Conservation (phyloP, 2,329 filamentous ascomycete genomes). For the Ceratocystis destructans region DNA sequence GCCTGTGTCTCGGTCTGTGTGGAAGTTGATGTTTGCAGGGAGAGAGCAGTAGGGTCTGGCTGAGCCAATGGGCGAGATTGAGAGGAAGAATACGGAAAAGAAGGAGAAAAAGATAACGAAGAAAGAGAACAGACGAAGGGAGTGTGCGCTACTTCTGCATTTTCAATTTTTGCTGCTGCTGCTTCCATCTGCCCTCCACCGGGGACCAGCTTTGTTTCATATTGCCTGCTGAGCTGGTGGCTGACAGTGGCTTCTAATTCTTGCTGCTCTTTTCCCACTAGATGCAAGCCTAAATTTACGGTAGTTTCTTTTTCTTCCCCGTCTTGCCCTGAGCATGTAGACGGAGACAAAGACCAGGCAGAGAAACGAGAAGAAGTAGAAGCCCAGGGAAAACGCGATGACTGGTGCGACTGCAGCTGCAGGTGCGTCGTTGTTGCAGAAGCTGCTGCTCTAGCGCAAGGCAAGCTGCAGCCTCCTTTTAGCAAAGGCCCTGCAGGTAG, state of each 20-base stretch:
- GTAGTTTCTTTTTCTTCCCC: not conserved
- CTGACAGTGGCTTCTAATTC: not conserved
- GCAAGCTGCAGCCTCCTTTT: slow-evolving; percentile 1
- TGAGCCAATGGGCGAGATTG: not conserved
- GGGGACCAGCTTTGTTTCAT: slow-evolving; percentile 6
- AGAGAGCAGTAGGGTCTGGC: not conserved
- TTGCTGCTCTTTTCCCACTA: not conserved
- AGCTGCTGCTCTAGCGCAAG: slow-evolving; percentile 4
- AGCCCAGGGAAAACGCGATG: slow-evolving; percentile 2
- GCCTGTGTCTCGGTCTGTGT: slow-evolving; percentile 13
- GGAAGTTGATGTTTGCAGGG: not conserved
- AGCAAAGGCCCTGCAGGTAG: not conserved
- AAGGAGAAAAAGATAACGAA: not conserved
- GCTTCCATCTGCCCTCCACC: not conserved
- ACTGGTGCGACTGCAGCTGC: slow-evolving; percentile 4
- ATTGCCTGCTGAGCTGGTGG: not conserved
- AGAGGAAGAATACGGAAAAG: not conserved
- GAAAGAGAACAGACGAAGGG: not conserved
- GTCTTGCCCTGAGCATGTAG: not conserved
- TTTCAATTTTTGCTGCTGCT: not conserved
- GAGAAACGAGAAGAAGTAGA: slow-evolving; percentile 5
- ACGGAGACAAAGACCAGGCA: slow-evolving; percentile 6
- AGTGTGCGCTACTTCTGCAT: not conserved
- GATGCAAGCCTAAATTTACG: not conserved
- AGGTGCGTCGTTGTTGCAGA: not conserved